Evolutionary conservation across 2,329 filamentous ascomycete genomes (phyloP).

Genomic region (Neofusicoccum parvum): DNA sequence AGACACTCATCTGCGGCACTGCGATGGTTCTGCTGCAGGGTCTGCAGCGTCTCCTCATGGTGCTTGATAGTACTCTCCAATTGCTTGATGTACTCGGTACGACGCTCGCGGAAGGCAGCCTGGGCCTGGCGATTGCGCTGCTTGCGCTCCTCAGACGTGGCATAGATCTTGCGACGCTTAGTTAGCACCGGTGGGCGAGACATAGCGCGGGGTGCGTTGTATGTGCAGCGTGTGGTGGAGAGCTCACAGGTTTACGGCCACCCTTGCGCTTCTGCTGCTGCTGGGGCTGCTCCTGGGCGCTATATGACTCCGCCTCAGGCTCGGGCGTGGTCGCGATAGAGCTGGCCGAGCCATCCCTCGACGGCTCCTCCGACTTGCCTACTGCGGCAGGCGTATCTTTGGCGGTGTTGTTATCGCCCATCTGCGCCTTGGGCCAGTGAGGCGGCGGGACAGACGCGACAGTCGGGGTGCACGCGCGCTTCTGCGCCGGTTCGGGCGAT

Average conservation of each 20-base stretch:
- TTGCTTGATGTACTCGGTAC: conserved; percentile 99
- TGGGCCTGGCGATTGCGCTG: conserved; percentile 97
- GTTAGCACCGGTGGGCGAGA: conserved; percentile 40
- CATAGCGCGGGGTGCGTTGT: conserved; percentile 33
- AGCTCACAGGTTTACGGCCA: conserved; percentile 89
- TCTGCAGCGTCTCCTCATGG: conserved; percentile 92
- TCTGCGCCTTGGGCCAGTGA: conserved; percentile 38
- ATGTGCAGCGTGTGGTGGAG: conserved; percentile 23
- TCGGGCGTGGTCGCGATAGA: conserved; percentile 54
- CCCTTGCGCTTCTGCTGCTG: conserved; percentile 87
- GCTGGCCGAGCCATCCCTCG: conserved; percentile 49
- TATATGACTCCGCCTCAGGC: conserved; percentile 44
- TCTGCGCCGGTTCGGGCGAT: conserved; percentile 24
- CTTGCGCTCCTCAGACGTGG: conserved; percentile 97
- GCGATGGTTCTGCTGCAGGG: conserved; percentile 89
- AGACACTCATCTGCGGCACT: conserved; percentile 94
- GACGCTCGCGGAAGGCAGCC: conserved; percentile 92
- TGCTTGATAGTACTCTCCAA: conserved; percentile 96
- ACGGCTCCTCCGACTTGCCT: conserved; percentile 41
- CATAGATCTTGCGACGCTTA: conserved; percentile 76
- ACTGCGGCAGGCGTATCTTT: conserved; percentile 47
- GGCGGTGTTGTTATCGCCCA: conserved; percentile 51
- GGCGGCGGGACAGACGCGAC: conserved; percentile 35
- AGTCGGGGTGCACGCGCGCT: conserved; percentile 39
- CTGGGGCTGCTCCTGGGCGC: conserved; percentile 48